These are phyloP conservation scores for Erodium chrysanthum DNA, from an alignment of 441 rosid species.

Conservation along the genomic window DNA sequence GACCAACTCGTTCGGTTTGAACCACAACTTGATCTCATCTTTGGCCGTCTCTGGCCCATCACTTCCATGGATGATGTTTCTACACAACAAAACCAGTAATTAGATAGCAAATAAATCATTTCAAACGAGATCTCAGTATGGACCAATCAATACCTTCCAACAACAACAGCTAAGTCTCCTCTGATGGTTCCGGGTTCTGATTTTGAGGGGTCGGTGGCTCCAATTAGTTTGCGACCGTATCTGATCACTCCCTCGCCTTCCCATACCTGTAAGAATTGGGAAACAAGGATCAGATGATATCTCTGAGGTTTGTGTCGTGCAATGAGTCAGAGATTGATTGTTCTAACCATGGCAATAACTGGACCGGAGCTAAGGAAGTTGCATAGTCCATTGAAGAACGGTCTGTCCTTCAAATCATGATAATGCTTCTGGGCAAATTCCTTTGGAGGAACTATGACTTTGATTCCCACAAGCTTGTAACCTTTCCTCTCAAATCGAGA, in stretches of 20 bases:
- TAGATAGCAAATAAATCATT: background rate
- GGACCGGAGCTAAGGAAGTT: constrained; percentile 98
- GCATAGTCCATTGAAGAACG: constrained; percentile 85
- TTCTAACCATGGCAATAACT: constrained; percentile 65
- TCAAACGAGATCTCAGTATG: background rate
- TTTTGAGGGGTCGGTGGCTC: constrained; percentile 95
- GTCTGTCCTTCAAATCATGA: constrained; percentile 83
- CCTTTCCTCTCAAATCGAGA: constrained; percentile 95
- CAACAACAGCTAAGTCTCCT: constrained; percentile 88
- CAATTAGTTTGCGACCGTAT: constrained; percentile 85
- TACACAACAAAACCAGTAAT: constrained; percentile 19
- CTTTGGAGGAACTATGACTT: constrained; percentile 65
- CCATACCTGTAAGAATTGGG: constrained; percentile 55
- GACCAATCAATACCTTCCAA: constrained; percentile 58
- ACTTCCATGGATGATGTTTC: constrained; percentile 94
- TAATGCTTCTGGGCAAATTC: constrained; percentile 81
- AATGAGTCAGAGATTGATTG: constrained; percentile 3
- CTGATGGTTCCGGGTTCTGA: constrained; percentile 96
- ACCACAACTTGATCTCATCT: constrained; percentile 83
- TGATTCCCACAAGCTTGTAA: constrained; percentile 85
- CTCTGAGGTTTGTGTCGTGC: background rate
- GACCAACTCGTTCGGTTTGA: constrained; percentile 87
- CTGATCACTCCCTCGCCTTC: constrained; percentile 93
- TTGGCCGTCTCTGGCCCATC: constrained; percentile 94
- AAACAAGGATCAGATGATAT: constrained; percentile 7